Evolutionary conservation across 2,329 filamentous ascomycete species (phyloP), one percentile per base, ranked within the genome.

Genomic region (Elsinoe necatrix): DNA sequence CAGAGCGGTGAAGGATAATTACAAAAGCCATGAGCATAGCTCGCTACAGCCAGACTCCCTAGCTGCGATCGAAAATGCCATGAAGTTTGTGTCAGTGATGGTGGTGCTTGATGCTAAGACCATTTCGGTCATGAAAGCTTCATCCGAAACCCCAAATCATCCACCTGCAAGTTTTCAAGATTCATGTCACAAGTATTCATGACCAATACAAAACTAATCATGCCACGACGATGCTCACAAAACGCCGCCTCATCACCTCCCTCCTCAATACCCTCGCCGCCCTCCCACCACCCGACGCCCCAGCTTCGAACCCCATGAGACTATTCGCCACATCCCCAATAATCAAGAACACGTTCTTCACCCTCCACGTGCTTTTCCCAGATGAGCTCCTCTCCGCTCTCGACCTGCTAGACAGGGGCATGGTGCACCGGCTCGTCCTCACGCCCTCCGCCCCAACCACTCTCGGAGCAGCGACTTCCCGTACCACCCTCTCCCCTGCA

Each of bases 301-400:
- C 66, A 39, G 61, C 65, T 59, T 58, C 69, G 48, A 80, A 78
- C 62, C 76, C 80, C 8, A 65, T 75, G 16, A 62, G 57, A 61
- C 56, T 57, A 59, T 58, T 63, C 58, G 55, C 65, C 6, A 61
- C 68, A 35, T 21, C 59, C 18, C 58, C 63, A 42, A 20, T 11
- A 2, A 42, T 35, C 52, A 70, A 68, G 62, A 69, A 68, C 50
- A 72, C 86, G 14, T 74, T 95, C n/a, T 74, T 89, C 1, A 89
- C 88, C 0, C 79, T 95, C 0, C 91, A 96, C 72, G 86, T 89
- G 31, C 74, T 96, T 12, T 95, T 95, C 66, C 90, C 90, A 0
- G 81, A 82, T 61, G 80, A 89, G 55, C 73, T 96, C 1, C 82
- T 96, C 0, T 87, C 89, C 2, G 89, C 92, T 0, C 77, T 98